Base-by-base conservation (phyloP, 139 green algal genomes). In the Zygnema cylindricum region DNA sequence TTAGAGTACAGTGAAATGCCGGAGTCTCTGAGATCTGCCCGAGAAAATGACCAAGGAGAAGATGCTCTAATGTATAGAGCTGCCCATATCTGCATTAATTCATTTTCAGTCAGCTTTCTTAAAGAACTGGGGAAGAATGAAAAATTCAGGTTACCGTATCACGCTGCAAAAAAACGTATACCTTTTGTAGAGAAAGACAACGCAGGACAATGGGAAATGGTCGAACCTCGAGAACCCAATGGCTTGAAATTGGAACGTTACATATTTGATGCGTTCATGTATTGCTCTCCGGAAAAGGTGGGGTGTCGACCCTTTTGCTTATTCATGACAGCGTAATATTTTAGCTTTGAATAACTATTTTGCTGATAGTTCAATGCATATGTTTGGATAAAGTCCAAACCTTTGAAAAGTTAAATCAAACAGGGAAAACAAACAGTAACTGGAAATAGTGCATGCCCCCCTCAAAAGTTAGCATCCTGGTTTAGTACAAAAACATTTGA, bases 1-100 rank as follows among this genome's bases (percentile, higher is more conserved):
- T 23, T 49, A 30, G 87, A 91, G 76, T 91, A 91, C 82, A 91
- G 83, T 42, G 87, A 91, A 75, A 30, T 91, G 25, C 85, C 85
- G 2, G 30, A 77, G 2, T 63, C 79, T 23, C 81, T 87, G 30
- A 88, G 39, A 7, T 33, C 38, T n/a, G 63, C 38, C 33, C 1
- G 54, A 3, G 43, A 81, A 21, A 63, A 16, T 63, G 16, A 7
- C 49, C n/a, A n/a, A n/a, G 3, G 7, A 16, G 36, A 79, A 23
- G 71, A 16, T 3, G 36, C 84, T 55, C 88, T 92, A 33, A 23
- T 33, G 23, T 93, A 85, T 82, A 54, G 63, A 90, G 98, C 97
- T 95, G 92, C 86, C 93, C 98, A 99, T 94, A 94, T 98, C 41
- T 98, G 97, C 94, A 96, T 98, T 94, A 97, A 98, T 93, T 98